phyloP scores from a whole-genome alignment of 1,139 yeast genomes.

The Saccharomyces hybrid region DNA sequence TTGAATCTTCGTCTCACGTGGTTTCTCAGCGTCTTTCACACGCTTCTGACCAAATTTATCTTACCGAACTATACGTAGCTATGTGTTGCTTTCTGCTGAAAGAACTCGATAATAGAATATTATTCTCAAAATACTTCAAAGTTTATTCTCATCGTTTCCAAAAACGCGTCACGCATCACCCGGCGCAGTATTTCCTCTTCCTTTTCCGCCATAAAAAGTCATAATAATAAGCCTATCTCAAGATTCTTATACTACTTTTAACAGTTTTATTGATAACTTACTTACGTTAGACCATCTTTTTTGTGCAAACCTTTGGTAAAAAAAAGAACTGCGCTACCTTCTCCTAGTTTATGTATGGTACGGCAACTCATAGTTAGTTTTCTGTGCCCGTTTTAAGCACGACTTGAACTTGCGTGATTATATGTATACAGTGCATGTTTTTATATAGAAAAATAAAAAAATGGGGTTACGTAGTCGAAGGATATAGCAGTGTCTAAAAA shows the following conservation, averaged over 20 bases:
- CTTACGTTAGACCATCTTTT: neutral
- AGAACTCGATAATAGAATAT: neutral
- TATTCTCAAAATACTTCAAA: neutral
- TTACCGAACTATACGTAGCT: neutral
- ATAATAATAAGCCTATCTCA: neutral
- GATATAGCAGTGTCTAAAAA: neutral
- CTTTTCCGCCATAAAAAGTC: neutral
- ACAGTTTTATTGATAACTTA: neutral
- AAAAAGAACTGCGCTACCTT: neutral
- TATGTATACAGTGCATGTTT: neutral
- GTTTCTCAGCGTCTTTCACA: neutral
- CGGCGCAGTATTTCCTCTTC: neutral
- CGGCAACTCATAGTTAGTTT: neutral
- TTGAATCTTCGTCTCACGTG: neutral
- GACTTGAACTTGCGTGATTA: neutral
- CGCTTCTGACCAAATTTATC: neutral
- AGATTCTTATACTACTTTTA: neutral
- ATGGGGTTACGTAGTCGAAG: neutral
- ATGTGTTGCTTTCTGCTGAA: neutral
- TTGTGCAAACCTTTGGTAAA: neutral
- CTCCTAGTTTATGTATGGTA: neutral
- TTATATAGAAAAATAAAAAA: neutral
- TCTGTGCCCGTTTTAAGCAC: neutral
- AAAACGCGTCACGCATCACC: neutral
- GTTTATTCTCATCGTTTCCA: conserved; percentile 1